phyloP scores from a whole-genome alignment of 2,329 filamentous ascomycete species.

The Cercospora canescens region DNA sequence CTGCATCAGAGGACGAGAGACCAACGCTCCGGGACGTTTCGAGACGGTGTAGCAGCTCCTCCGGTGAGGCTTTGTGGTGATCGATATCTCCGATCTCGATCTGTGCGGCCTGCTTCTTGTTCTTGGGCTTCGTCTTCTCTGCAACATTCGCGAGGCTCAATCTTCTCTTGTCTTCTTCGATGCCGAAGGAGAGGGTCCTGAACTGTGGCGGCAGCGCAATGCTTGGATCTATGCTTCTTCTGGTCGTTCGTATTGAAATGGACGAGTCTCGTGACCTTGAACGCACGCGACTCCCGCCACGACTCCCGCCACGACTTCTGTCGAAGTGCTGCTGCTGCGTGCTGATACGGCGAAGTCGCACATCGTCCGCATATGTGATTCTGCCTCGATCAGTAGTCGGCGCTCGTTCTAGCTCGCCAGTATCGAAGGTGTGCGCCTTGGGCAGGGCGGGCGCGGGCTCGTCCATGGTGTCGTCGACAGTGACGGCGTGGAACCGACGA shows the following conservation, averaged over 20 bases:
- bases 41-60: conserved; percentile 62
- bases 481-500: background rate
- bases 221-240: conserved; percentile 43
- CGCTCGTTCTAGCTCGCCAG: conserved; percentile 15
- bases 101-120: conserved; percentile 7
- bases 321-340: conserved; percentile 14
- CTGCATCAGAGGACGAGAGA: conserved; percentile 60
- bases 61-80: conserved; percentile 63
- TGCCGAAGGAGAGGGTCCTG: conserved; percentile 47
- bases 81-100: conserved; percentile 53
- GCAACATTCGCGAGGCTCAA: conserved; percentile 28
- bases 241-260: conserved; percentile 39
- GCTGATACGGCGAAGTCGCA: conserved; percentile 15
- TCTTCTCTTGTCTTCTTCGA: conserved; percentile 37
- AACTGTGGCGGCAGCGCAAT: conserved; percentile 47
- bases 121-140: conserved; percentile 33
- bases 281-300: conserved; percentile 8
- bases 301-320: conserved; percentile 8
- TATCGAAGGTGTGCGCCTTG: conserved; percentile 14
- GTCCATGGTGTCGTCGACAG: conserved; percentile 9
- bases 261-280: conserved; percentile 32
- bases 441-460: conserved; percentile 3
- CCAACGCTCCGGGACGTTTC: conserved; percentile 58
- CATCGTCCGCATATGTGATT: conserved; percentile 25
- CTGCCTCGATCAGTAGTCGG: conserved; percentile 18